Evolutionary conservation across 306 rosid species (phyloP).

Genomic region (Sechiopsis laciniata): DNA sequence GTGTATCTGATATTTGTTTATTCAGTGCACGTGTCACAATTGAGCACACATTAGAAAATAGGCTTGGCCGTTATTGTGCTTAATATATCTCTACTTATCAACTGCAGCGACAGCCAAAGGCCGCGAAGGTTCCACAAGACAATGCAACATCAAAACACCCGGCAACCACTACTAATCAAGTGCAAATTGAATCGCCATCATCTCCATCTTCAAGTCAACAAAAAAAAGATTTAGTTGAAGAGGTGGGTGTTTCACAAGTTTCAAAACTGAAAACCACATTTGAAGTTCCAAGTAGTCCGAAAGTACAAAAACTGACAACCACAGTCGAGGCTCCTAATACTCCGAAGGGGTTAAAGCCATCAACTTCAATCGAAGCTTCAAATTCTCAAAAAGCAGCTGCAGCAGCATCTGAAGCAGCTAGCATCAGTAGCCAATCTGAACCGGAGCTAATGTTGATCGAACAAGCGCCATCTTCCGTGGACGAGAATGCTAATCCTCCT

Average conservation of each 20-base stretch:
- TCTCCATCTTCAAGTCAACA: slow-evolving; percentile 44
- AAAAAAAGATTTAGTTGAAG: slow-evolving; percentile 43
- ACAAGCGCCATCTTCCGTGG: slow-evolving; percentile 34
- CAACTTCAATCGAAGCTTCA: slow-evolving; percentile 26
- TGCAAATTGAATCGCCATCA: slow-evolving; percentile 37
- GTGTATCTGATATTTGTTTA: not conserved
- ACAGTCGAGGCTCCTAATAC: slow-evolving; percentile 26
- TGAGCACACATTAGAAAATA: not conserved
- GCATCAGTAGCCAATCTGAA: slow-evolving; percentile 22
- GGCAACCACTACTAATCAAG: slow-evolving; percentile 32
- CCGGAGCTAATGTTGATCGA: slow-evolving; percentile 39
- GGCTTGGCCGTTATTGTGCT: not conserved
- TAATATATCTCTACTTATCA: not conserved
- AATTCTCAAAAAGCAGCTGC: slow-evolving; percentile 30
- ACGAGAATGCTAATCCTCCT: slow-evolving; percentile 43
- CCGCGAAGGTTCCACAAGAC: slow-evolving; percentile 36
- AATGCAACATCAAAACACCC: slow-evolving; percentile 30
- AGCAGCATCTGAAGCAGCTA: slow-evolving; percentile 29
- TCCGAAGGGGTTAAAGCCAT: slow-evolving; percentile 33
- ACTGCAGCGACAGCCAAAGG: slow-evolving; percentile 39
- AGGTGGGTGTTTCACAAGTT: slow-evolving; percentile 38
- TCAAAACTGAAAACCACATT: slow-evolving; percentile 32
- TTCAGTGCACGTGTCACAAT: not conserved
- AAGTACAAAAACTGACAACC: slow-evolving; percentile 23
- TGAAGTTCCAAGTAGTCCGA: slow-evolving; percentile 28